Percentiles rank a stretch among this genome's conserved stretches.
phyloP scores from a whole-genome alignment of 345 rosid species.

The Bruguiera parviflora region DNA sequence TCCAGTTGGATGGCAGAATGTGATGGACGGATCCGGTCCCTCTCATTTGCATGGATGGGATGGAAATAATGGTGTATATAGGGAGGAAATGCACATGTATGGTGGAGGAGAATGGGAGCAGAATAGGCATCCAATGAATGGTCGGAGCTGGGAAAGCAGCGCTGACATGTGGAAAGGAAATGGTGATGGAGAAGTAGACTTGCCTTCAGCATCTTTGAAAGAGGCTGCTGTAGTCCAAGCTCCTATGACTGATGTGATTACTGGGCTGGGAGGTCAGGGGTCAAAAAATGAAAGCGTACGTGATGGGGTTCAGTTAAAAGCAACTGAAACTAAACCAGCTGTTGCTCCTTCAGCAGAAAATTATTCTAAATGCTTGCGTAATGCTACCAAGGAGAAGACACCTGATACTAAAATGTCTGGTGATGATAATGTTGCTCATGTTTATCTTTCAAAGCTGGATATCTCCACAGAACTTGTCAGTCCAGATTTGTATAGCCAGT shows the following conservation, averaged over 20 bases:
- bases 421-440: conserved; percentile 23
- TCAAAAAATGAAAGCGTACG: conserved; percentile 39
- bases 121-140: conserved; percentile 56
- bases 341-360: conserved; percentile 48
- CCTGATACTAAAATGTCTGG: conserved; percentile 33
- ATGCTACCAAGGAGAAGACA: conserved; percentile 29
- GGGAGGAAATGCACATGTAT: conserved; percentile 76
- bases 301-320: conserved; percentile 36
- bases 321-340: conserved; percentile 40
- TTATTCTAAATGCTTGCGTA: conserved; percentile 30
- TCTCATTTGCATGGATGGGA: conserved; percentile 92
- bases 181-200: conserved; percentile 55
- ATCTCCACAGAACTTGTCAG: conserved; percentile 70
- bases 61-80: conserved; percentile 62
- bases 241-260: conserved; percentile 44
- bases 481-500: conserved; percentile 52
- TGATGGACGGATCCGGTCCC: conserved; percentile 75
- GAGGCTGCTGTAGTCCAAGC: conserved; percentile 54
- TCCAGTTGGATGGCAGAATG: conserved; percentile 90
- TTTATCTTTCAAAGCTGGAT: conserved; percentile 85
- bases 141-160: conserved; percentile 74
- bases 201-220: conserved; percentile 51
- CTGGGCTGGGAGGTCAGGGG: conserved; percentile 41
- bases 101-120: conserved; percentile 89
- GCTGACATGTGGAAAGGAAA: conserved; percentile 76